A percentile compares a stretch with the other conserved stretches of the same genome.
phyloP scores from a whole-genome alignment of 2,329 filamentous ascomycete genomes.

The Scedosporium apiospermum region DNA sequence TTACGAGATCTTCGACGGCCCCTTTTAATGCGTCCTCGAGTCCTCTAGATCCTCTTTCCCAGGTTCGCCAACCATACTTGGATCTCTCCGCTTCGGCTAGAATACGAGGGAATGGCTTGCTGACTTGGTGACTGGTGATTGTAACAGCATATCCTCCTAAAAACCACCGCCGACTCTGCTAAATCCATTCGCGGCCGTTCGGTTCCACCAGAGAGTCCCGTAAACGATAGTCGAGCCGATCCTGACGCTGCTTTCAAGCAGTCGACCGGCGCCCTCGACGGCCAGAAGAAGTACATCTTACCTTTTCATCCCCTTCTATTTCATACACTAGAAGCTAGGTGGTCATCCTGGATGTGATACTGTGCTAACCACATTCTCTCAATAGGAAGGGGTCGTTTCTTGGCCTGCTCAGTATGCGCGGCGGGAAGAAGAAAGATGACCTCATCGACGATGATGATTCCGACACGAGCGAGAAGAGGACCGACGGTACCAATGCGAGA shows the following conservation, averaged over 20 bases:
- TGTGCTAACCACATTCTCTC: neutral
- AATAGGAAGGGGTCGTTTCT: conserved; percentile 83
- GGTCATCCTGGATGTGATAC: neutral
- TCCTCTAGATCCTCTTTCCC: conserved; percentile 19
- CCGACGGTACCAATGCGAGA: conserved; percentile 73
- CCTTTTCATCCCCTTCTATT: neutral
- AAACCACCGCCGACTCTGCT: conserved; percentile 54
- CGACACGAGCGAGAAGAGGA: conserved; percentile 57
- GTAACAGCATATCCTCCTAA: conserved; percentile 50
- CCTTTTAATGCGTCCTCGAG: conserved; percentile 10
- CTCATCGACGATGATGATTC: conserved; percentile 54
- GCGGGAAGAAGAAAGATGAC: conserved; percentile 63
- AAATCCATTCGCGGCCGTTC: conserved; percentile 43
- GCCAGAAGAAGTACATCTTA: conserved; percentile 49
- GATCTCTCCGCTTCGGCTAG: neutral
- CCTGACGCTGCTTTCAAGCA: conserved; percentile 31
- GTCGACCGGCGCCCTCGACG: conserved; percentile 37
- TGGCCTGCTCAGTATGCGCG: conserved; percentile 65
- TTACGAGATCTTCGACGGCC: conserved; percentile 9
- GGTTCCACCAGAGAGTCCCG: conserved; percentile 39
- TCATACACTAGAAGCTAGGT: neutral
- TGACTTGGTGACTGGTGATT: neutral
- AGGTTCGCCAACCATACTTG: conserved; percentile 12
- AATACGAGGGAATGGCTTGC: neutral
- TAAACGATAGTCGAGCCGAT: conserved; percentile 30